Percentiles rank a stretch among this genome's conserved stretches.
phyloP scores from a whole-genome alignment of 2,329 filamentous ascomycete genomes.

The Blumeriella jaapii region DNA sequence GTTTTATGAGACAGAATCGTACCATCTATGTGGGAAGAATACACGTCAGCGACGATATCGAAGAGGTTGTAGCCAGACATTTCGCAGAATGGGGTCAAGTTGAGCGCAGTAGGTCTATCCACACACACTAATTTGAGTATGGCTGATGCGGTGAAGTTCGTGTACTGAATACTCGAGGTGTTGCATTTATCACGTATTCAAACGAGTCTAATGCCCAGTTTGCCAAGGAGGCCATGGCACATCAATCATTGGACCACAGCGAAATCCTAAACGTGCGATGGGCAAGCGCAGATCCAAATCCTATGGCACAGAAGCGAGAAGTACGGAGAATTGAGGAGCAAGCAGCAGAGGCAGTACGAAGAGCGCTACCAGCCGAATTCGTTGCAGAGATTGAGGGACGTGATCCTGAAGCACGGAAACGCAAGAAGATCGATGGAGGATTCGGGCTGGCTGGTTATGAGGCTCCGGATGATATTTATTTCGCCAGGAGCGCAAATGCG shows the following conservation, averaged over 20 bases:
- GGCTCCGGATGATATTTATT: constrained; percentile 88
- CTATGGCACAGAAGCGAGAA: constrained; percentile 86
- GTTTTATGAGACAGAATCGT: constrained; percentile 85
- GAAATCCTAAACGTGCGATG: constrained; percentile 94
- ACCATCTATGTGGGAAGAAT: constrained; percentile 91
- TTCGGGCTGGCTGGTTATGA: constrained; percentile 73
- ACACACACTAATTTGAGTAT: neutral
- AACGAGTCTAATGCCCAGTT: constrained; percentile 88
- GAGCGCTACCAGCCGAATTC: constrained; percentile 79
- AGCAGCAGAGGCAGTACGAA: constrained; percentile 82
- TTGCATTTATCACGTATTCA: constrained; percentile 88
- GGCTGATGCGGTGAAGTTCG: constrained; percentile 38
- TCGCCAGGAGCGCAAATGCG: constrained; percentile 63
- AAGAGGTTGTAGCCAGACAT: constrained; percentile 88
- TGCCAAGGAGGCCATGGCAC: constrained; percentile 90
- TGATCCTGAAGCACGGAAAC: constrained; percentile 75
- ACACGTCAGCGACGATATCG: constrained; percentile 92
- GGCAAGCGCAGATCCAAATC: constrained; percentile 95
- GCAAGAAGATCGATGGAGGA: constrained; percentile 77
- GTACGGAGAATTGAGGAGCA: constrained; percentile 85
- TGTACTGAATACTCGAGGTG: constrained; percentile 78
- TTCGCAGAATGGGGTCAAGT: constrained; percentile 96
- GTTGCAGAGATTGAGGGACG: constrained; percentile 89
- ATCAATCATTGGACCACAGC: constrained; percentile 81
- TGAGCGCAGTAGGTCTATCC: constrained; percentile 48